Base-by-base conservation (phyloP, 352 stramenopile genomes). In the Phytophthora brassicae region DNA sequence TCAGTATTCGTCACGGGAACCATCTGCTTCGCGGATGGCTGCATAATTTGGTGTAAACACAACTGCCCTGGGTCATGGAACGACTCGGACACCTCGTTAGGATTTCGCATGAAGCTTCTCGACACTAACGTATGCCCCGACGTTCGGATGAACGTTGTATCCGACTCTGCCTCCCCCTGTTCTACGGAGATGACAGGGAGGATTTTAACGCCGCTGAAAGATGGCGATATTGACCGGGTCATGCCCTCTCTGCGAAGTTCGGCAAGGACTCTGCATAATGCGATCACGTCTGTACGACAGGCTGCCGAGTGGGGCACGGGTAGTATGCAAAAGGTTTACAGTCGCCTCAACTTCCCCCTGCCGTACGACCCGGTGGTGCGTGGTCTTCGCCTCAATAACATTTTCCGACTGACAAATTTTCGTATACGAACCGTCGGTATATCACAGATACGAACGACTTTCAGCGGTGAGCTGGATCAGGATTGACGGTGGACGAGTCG, bases 11-110 rank as follows among this genome's bases (percentile, higher is more conserved):
- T 43, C 1, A 31, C 46, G 49, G 16, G 53, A 58, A 31, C 38
- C 3, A 31, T 50, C 23, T 64, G 46, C 59, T 68, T 33, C 31
- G 31, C 33, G 23, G 43, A 35, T 43, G 64, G 44, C 17, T 35
- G 26, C 50, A 48, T 14, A 38, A 61, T 36, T 19, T 46, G 28
- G 50, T 38, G 19, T 26, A 51, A 13, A 36, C 64, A 56, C 58
- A 60, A 31, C 57, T 72, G 43, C 63, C 64, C 9, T 53, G 41
- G 7, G 49, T 38, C 31, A 16, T 38, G 31, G 31, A 38, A 38
- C 8, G 31, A 38, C 31, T 38, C 31, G 11, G 31, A 49, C 14
- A 49, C 42, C 1, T 49, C 24, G 4, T 8, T 22, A 1, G 43
- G 24, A 6, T 50, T 50, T 13, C 20, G 43, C 2, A 19, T 12